phyloP scores from a whole-genome alignment of 2,329 filamentous ascomycete genomes.

The Phaeoacremonium minimum region DNA sequence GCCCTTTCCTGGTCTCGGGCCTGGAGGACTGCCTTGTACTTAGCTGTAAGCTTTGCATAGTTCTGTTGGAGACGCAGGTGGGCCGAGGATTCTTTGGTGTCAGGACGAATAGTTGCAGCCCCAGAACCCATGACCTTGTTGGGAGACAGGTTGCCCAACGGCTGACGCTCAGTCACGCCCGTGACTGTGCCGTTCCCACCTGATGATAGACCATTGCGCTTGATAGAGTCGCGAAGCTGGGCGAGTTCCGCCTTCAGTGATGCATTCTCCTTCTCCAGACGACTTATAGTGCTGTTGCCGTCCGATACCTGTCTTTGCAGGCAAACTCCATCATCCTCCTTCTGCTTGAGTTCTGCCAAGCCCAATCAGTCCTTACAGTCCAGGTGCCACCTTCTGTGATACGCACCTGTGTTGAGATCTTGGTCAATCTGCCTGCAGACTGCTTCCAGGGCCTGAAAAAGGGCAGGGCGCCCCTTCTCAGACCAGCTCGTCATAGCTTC shows the following conservation, averaged over 20 bases:
- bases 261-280: conserved; percentile 37
- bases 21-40: conserved; percentile 32
- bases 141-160: conserved; percentile 8
- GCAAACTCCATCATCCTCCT: too few species aligned
- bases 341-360: too few species aligned
- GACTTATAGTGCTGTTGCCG: too few species aligned
- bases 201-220: too few species aligned
- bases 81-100: too few species aligned
- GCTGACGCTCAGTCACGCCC: conserved; percentile 3
- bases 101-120: too few species aligned
- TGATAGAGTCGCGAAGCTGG: conserved; percentile 19
- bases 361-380: too few species aligned
- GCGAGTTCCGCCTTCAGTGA: conserved; percentile 31
- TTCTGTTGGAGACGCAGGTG: too few species aligned
- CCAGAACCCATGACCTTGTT: conserved; percentile 9
- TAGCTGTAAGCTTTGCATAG: conserved; percentile 30
- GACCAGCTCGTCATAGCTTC: conserved; percentile 34
- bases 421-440: conserved; percentile 34
- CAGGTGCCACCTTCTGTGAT: too few species aligned
- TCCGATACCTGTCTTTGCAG: too few species aligned
- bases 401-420: conserved; percentile 29
- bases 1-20: conserved; percentile 36
- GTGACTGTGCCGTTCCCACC: too few species aligned
- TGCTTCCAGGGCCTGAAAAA: conserved; percentile 32
- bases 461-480: conserved; percentile 28